These are phyloP conservation scores for Trametes polyzona DNA, from an alignment of 1,284 basidiomycete genomes.

Conservation along the genomic window DNA sequence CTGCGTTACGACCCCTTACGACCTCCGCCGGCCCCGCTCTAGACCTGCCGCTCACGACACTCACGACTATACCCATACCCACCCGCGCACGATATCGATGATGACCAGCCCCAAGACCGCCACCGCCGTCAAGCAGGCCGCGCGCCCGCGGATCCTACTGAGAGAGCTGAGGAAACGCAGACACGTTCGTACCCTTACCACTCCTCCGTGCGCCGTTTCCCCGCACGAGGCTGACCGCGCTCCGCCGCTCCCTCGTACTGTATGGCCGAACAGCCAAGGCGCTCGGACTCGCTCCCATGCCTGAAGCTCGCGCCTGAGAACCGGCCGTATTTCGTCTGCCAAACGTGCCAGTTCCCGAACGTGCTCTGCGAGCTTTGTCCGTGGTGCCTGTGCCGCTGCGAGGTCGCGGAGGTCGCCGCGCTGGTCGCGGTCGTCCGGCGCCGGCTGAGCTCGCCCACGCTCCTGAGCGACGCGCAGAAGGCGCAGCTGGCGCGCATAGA, in stretches of 20 bases:
- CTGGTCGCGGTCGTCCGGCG: conserved; percentile 42
- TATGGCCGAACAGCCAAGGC: conserved; percentile 31
- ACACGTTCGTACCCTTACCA: conserved; percentile 22
- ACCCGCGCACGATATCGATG: no score
- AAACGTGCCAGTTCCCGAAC: conserved; percentile 54
- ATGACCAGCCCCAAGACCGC: background rate
- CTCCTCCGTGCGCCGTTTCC: background rate
- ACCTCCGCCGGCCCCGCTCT: background rate
- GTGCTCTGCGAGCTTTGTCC: conserved; percentile 55
- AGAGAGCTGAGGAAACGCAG: conserved; percentile 29
- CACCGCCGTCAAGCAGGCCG: background rate
- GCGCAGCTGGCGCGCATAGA: conserved; percentile 32
- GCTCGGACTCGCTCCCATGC: conserved; percentile 51
- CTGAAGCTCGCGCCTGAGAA: conserved; percentile 48
- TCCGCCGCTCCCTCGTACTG: background rate
- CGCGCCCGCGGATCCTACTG: conserved; percentile 24
- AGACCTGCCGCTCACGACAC: conserved; percentile 7
- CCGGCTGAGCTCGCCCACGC: conserved; percentile 44
- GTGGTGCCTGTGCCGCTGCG: conserved; percentile 57
- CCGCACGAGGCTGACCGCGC: conserved; percentile 8
- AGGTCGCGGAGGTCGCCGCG: conserved; percentile 39
- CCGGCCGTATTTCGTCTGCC: conserved; percentile 54
- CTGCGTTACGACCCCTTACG: conserved; percentile 14
- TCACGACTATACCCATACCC: background rate
- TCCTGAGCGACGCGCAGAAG: conserved; percentile 37